Evolutionary conservation across 208 protist genomes (phyloP), one percentile per base, ranked within the genome.

Genomic region (Eutreptiella sp.): DNA sequence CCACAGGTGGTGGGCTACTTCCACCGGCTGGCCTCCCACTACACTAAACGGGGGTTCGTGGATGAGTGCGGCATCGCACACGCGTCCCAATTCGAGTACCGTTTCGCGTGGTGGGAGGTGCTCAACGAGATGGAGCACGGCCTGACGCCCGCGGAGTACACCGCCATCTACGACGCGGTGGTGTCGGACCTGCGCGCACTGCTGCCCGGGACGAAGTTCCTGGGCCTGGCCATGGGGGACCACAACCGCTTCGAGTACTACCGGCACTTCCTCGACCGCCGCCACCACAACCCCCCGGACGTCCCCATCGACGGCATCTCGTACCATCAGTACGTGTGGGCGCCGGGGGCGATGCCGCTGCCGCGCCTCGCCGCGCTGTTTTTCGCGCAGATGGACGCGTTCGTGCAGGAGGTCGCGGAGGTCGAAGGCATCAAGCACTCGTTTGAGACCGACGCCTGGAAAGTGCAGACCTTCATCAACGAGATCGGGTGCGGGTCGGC

Each of bases 261-360:
- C 31, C 4, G 3, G 27, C 26, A 41, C 7, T 43, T 46, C 42
- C 54, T 62, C 54, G 52, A 62, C 41, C 5, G 4, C 7, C 21
- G 11, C 36, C 46, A 62, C 41, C 54, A 62, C 54, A 7, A 48
- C 43, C 28, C 35, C 3, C 27, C 31, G 23, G 23, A 48, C 39
- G 35, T 36, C 23, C 54, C 54, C n/a, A 7, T 62, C 54, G 54
- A 62, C 39, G 7, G 21, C 36, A 21, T 62, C 41, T 46, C 33
- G 5, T 62, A 43, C 41, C 54, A 62, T 42, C 28, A 41, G 28
- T 62, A 62, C 41, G 54, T 36, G 16, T n/a, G n/a, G n/a, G n/a
- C n/a, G n/a, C n/a, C 21, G 29, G 7, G 41, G 26, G 26, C 9
- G 3, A 24, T 9, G 4, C 46, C 54, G 4, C n/a, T 28, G 16